A percentile compares a stretch with the other conserved stretches of the same genome.
These are phyloP conservation scores for Boletus barrowsii DNA, from an alignment of 768 basidiomycete species.

Conservation along the genomic window DNA sequence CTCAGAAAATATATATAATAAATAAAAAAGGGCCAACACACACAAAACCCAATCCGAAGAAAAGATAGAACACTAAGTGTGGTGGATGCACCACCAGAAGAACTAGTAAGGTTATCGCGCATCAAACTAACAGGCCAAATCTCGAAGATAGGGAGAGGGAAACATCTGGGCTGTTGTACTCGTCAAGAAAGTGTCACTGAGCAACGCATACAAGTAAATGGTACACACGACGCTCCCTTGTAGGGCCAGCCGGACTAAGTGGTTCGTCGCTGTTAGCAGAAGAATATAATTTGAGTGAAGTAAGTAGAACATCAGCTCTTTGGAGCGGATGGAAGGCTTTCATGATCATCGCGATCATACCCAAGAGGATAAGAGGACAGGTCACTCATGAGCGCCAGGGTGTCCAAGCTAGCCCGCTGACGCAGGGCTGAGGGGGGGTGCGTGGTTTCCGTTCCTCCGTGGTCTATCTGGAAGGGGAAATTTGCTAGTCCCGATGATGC, in stretches of 20 bases:
- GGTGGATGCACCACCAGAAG: background rate
- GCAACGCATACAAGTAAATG: slow-evolving; percentile 25
- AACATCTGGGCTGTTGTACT: slow-evolving; percentile 2
- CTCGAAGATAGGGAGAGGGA: slow-evolving; percentile 3
- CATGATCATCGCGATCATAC: slow-evolving; percentile 49
- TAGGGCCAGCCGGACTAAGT: slow-evolving; percentile 29
- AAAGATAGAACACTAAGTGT: slow-evolving; percentile 3
- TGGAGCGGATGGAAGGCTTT: slow-evolving; percentile 20
- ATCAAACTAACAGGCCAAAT: slow-evolving; percentile 1
- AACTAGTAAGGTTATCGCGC: slow-evolving; percentile 1
- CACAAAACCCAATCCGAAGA: slow-evolving; percentile 14
- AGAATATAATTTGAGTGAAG: background rate
- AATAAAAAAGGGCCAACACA: slow-evolving; percentile 8
- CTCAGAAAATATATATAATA: slow-evolving; percentile 12
- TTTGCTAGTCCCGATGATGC: slow-evolving; percentile 78
- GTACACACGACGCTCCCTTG: slow-evolving; percentile 27
- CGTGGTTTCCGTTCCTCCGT: slow-evolving; percentile 41
- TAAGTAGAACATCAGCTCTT: slow-evolving; percentile 22
- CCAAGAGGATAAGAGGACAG: slow-evolving; percentile 80
- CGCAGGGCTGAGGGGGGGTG: slow-evolving; percentile 40
- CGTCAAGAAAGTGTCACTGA: slow-evolving; percentile 15
- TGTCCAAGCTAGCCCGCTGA: slow-evolving; percentile 81
- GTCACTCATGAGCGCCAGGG: slow-evolving; percentile 78
- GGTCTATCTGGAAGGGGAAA: slow-evolving; percentile 85
- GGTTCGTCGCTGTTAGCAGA: slow-evolving; percentile 8